These are phyloP conservation scores for Rhinocladiella similis DNA, from an alignment of 2,329 filamentous ascomycete species.

Conservation along the genomic window DNA sequence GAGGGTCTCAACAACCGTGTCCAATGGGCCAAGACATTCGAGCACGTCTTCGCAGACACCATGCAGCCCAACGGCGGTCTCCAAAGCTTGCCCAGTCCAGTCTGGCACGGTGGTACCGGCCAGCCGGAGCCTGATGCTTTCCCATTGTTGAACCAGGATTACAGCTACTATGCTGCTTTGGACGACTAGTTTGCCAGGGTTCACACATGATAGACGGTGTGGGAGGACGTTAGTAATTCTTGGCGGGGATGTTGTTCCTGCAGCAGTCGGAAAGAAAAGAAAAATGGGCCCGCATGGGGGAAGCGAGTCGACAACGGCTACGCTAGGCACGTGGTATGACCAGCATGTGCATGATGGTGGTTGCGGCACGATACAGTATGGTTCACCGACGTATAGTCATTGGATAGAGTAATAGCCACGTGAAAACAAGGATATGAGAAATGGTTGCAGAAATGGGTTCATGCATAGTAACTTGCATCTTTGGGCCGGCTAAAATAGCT, in stretches of 20 bases:
- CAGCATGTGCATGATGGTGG: not conserved
- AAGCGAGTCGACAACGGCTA: not conserved
- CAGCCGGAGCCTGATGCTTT: slow-evolving; percentile 37
- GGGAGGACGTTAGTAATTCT: not conserved
- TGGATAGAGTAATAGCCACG: not conserved
- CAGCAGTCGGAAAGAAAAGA: not conserved
- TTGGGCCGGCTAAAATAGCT: too few relatives aligned
- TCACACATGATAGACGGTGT: not conserved
- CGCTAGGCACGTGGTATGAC: not conserved
- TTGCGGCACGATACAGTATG: not conserved
- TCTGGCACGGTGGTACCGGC: slow-evolving; percentile 37
- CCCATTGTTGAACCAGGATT: slow-evolving; percentile 36
- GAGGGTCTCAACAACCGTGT: slow-evolving; percentile 44
- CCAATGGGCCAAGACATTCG: slow-evolving; percentile 45
- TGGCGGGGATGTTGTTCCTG: not conserved
- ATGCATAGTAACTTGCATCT: too few relatives aligned
- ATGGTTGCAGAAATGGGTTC: not conserved
- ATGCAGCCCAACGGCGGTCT: slow-evolving; percentile 28
- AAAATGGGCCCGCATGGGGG: not conserved
- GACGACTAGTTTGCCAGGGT: not conserved
- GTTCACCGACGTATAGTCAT: not conserved
- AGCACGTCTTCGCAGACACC: slow-evolving; percentile 37
- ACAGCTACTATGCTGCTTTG: slow-evolving; percentile 25
- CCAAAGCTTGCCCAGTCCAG: slow-evolving; percentile 34
- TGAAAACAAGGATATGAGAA: not conserved